Evolutionary conservation across 371 early-diverging fungal species (phyloP).

Genomic region (Mucor mucedo): DNA sequence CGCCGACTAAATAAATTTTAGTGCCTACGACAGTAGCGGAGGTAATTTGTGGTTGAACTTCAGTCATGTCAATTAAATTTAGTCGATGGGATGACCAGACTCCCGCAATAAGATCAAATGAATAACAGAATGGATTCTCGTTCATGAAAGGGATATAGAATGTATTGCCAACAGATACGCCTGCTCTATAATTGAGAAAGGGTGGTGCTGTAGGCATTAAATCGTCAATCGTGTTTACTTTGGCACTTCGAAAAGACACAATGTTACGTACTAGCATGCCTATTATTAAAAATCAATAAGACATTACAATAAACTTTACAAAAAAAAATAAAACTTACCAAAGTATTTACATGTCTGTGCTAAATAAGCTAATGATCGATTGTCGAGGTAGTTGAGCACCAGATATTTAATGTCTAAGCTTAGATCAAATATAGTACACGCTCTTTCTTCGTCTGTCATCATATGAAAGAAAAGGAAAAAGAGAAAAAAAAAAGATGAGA

Average conservation of each 20-base stretch:
- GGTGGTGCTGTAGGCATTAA: conserved; percentile 16
- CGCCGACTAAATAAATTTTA: conserved; percentile 35
- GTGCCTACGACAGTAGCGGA: conserved; percentile 26
- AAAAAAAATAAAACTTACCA: no score
- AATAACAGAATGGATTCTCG: conserved; percentile 29
- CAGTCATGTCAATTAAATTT: conserved; percentile 4
- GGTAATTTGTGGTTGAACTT: conserved; percentile 30
- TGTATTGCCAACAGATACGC: conserved; percentile 23
- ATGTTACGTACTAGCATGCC: conserved; percentile 22
- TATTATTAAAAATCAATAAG: not conserved
- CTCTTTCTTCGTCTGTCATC: no score
- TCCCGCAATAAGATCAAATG: conserved; percentile 24
- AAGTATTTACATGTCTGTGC: conserved; percentile 31
- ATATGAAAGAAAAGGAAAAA: not conserved
- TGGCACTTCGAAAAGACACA: conserved; percentile 16
- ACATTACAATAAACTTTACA: not conserved
- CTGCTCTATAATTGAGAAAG: conserved; percentile 30
- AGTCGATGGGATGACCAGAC: conserved; percentile 24
- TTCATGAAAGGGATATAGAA: conserved; percentile 39
- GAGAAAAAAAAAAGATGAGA: not conserved
- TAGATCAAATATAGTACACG: conserved; percentile 17
- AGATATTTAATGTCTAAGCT: conserved; percentile 25
- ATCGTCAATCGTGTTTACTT: conserved; percentile 11
- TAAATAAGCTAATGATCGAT: conserved; percentile 24
- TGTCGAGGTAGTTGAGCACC: conserved; percentile 21